Base-by-base conservation (phyloP, 192 early-diverging fungal genomes). In the Coemansia sp. region DNA sequence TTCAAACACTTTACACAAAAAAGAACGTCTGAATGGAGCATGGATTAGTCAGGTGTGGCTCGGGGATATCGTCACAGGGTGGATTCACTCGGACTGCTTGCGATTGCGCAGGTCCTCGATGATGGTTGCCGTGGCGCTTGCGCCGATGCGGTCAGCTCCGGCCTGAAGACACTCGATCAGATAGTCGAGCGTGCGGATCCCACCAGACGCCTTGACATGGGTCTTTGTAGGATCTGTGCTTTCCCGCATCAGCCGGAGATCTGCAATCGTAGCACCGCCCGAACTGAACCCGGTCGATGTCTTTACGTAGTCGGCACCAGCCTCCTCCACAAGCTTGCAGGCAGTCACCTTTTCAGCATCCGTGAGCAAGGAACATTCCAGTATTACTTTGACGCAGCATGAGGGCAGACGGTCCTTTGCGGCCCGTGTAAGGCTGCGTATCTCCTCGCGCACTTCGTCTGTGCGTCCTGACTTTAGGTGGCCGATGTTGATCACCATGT, bases 221-320 rank as follows among this genome's bases (percentile, higher is more conserved):
- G 74, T 71, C 25, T 67, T 45, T n/a, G 8, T 28, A 1, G 62
- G 62, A 28, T 72, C 62, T 0, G 84, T 83, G 42, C 55, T 70
- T 2, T 57, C 68, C 23, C 73, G 81, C 85, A 87, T 87, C 27
- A 85, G 64, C 58, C 55, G 65, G 34, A 85, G 65, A 19, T 87
- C 82, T 1, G 68, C 75, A 13, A 84, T 45, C 2, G 74, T 84
- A 9, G 81, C 82, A 2, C 85, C 85, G 13, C 81, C 74, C 13
- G 67, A 64, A 50, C 82, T 78, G 40, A 87, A 87, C 17, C 85
- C 85, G 1, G 85, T 85, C 5, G 84, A 85, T 6, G 85, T 87
- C 75, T 87, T 87, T 33, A 87, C 85, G 54, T 84, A 87, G 23
- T 87, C 75, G 5, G 85, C 82, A 15, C 85, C 84, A 3, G 85